Evolutionary conservation across 1,284 basidiomycete species (phyloP).

Genomic region (Sanghuangporus weigelae): DNA sequence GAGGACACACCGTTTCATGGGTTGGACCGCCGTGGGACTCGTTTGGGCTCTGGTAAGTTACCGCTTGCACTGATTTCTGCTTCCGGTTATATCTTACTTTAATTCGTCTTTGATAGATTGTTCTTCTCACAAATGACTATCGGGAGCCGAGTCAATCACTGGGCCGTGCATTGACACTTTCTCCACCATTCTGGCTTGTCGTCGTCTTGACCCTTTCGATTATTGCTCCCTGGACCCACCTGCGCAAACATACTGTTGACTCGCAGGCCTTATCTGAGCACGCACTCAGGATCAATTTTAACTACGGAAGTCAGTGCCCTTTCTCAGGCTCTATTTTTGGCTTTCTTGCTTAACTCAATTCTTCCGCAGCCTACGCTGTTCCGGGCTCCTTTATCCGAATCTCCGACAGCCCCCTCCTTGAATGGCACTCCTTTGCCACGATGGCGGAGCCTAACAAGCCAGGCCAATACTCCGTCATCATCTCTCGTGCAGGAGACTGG

Average conservation of each 20-base stretch:
- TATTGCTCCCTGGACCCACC: slow-evolving; percentile 32
- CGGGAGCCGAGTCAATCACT: slow-evolving; percentile 19
- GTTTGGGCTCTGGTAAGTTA: slow-evolving; percentile 49
- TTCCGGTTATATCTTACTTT: neutral
- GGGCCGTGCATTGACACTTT: slow-evolving; percentile 23
- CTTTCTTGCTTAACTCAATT: neutral
- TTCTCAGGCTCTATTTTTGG: slow-evolving; percentile 20
- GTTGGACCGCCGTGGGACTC: slow-evolving; percentile 48
- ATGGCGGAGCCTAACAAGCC: slow-evolving; percentile 12
- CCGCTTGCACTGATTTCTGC: neutral
- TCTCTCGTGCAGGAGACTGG: slow-evolving; percentile 36
- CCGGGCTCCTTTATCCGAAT: slow-evolving; percentile 6
- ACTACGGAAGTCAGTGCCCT: slow-evolving; percentile 30
- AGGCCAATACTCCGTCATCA: slow-evolving; percentile 28
- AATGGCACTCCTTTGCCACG: slow-evolving; percentile 33
- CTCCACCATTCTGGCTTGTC: slow-evolving; percentile 32
- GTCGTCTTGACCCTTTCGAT: slow-evolving; percentile 28
- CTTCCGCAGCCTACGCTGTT: neutral
- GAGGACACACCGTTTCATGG: slow-evolving; percentile 48
- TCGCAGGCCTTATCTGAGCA: slow-evolving; percentile 32
- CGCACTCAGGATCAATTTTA: slow-evolving; percentile 32
- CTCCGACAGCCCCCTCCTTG: slow-evolving; percentile 25
- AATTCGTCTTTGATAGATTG: neutral
- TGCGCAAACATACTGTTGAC: slow-evolving; percentile 23
- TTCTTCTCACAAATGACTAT: slow-evolving; percentile 26